Percentiles rank a stretch among this genome's conserved stretches.
Conservation (phyloP, 306 rosid species). For the Prunus mume region DNA sequence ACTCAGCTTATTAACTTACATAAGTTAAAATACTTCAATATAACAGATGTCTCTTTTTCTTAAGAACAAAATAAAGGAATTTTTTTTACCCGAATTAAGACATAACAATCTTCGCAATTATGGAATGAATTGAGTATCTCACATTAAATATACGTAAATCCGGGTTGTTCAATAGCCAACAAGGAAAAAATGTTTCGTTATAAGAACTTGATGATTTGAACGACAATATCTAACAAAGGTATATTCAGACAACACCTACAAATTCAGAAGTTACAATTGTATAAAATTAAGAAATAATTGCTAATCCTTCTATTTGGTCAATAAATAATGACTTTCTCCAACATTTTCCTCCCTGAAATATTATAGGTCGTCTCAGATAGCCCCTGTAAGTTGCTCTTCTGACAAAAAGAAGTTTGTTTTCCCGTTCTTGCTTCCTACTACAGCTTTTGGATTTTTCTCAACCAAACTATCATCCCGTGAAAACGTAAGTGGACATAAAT, state of each 20-base stretch:
- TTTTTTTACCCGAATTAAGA: too few species aligned
- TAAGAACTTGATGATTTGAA: slow-evolving; percentile 13
- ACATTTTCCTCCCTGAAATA: slow-evolving; percentile 19
- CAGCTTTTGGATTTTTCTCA: slow-evolving; percentile 27
- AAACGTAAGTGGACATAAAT: slow-evolving; percentile 35
- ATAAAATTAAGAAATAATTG: slow-evolving; percentile 41
- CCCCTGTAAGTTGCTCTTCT: slow-evolving; percentile 36
- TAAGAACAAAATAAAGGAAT: too few species aligned
- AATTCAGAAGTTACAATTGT: slow-evolving; percentile 42
- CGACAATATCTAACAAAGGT: slow-evolving; percentile 28
- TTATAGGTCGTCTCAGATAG: slow-evolving; percentile 36
- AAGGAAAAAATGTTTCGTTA: background rate
- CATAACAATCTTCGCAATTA: too few species aligned
- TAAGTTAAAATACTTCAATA: too few species aligned
- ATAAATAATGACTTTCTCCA: slow-evolving; percentile 45
- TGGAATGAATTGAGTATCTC: too few species aligned
- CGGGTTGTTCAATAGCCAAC: background rate
- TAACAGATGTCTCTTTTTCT: too few species aligned
- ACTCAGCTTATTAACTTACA: too few species aligned
- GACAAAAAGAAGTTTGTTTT: slow-evolving; percentile 22
- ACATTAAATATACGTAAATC: background rate
- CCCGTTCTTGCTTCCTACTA: slow-evolving; percentile 42
- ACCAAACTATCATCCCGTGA: slow-evolving; percentile 32
- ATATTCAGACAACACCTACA: slow-evolving; percentile 31
- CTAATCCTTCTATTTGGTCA: slow-evolving; percentile 57